These are phyloP conservation scores for Datisca glomerata DNA, from an alignment of 306 rosid genomes.

Conservation along the genomic window DNA sequence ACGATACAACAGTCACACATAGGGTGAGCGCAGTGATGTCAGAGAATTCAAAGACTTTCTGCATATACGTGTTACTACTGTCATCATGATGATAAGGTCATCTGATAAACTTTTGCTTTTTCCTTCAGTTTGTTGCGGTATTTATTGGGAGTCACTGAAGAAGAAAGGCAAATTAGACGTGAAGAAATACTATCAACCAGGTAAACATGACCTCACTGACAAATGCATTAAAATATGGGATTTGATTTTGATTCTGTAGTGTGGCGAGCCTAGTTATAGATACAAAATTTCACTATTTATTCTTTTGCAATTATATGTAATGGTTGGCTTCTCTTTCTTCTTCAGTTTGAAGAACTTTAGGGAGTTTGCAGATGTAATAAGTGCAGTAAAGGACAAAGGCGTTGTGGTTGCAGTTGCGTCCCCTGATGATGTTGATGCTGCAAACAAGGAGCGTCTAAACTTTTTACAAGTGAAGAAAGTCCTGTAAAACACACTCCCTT, in stretches of 20 bases:
- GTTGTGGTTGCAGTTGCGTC: conserved; percentile 94
- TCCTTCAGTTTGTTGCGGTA: conserved; percentile 55
- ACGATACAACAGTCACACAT: no score
- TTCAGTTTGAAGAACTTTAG: conserved; percentile 78
- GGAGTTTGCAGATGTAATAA: conserved; percentile 56
- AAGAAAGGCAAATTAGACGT: conserved; percentile 79
- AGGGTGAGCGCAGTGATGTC: no score
- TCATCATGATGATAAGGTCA: no score
- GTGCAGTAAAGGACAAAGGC: conserved; percentile 71
- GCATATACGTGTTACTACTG: no score
- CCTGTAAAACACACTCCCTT: conserved; percentile 20
- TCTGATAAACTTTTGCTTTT: no score
- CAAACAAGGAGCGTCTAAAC: conserved; percentile 41
- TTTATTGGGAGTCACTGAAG: conserved; percentile 81
- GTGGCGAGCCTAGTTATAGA: no score
- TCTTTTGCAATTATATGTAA: no score
- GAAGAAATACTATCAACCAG: conserved; percentile 88
- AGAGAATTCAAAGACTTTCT: no score
- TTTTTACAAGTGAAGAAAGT: conserved; percentile 85
- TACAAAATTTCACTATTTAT: no score
- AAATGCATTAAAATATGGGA: no score
- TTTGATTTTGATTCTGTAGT: no score
- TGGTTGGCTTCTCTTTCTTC: conserved; percentile 2
- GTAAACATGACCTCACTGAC: conserved; percentile 23
- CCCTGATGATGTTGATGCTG: conserved; percentile 71